Evolutionary conservation across 805 yeast species (phyloP).

Genomic region (Zygosaccharomyces siamensis): DNA sequence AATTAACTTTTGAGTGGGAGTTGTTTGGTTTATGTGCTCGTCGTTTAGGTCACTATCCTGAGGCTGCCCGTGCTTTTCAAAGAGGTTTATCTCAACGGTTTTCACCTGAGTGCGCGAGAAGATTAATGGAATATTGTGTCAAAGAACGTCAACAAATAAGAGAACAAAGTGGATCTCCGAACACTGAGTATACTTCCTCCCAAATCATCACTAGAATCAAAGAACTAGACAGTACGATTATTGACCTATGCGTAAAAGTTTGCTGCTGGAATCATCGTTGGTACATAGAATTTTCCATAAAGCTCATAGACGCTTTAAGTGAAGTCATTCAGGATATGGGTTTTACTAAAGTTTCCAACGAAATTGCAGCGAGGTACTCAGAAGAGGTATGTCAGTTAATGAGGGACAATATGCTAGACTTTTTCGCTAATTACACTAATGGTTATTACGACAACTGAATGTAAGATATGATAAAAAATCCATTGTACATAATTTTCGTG

Average conservation of each 20-base stretch:
- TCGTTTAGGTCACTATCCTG: conserved; percentile 79
- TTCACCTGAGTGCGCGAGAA: conserved; percentile 73
- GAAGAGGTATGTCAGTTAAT: conserved; percentile 34
- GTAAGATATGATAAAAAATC: not conserved
- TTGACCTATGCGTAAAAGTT: conserved; percentile 68
- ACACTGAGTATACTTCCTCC: conserved; percentile 27
- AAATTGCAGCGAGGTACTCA: conserved; percentile 62
- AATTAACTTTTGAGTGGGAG: conserved; percentile 88
- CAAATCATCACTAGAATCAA: conserved; percentile 33
- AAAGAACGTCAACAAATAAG: conserved; percentile 40
- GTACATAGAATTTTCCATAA: conserved; percentile 87
- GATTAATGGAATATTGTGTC: conserved; percentile 61
- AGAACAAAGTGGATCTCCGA: conserved; percentile 16
- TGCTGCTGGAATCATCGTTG: conserved; percentile 98
- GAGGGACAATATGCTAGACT: conserved; percentile 28
- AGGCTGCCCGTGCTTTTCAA: conserved; percentile 80
- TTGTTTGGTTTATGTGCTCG: conserved; percentile 79
- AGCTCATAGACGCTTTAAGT: conserved; percentile 51
- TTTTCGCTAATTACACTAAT: conserved; percentile 27
- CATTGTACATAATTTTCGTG: conserved; percentile 1
- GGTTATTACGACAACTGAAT: conserved; percentile 28
- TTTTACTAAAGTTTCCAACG: conserved; percentile 65
- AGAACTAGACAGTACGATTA: conserved; percentile 48
- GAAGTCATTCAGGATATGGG: conserved; percentile 73
- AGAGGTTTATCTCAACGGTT: conserved; percentile 69